A percentile compares a stretch with the other conserved stretches of the same genome.
phyloP scores from a whole-genome alignment of 208 protist genomes.

The Lotmaria passim region DNA sequence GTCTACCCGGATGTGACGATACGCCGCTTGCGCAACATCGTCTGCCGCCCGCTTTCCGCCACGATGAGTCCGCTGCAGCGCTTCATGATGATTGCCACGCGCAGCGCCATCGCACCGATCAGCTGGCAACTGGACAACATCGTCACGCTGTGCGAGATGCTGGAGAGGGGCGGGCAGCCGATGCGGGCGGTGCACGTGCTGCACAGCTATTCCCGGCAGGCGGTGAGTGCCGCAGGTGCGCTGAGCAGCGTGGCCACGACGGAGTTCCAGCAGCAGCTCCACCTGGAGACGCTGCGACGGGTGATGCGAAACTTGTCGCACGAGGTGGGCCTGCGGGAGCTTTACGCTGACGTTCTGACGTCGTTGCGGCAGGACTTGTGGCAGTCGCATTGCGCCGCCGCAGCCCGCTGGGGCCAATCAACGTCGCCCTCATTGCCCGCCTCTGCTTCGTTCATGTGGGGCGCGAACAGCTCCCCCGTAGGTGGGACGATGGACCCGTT shows the following conservation, averaged over 20 bases:
- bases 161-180: slow-evolving; percentile 71
- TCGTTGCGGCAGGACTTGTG: slow-evolving; percentile 46
- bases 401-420: slow-evolving; percentile 2
- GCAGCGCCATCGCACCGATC: slow-evolving; percentile 70
- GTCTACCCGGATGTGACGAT: slow-evolving; percentile 56
- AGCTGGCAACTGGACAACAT: slow-evolving; percentile 84
- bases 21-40: slow-evolving; percentile 79
- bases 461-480: neutral
- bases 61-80: slow-evolving; percentile 70
- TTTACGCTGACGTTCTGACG: slow-evolving; percentile 57
- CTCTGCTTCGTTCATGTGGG: slow-evolving; percentile 1
- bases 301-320: slow-evolving; percentile 55
- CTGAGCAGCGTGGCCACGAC: slow-evolving; percentile 24
- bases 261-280: slow-evolving; percentile 57
- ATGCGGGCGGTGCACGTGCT: slow-evolving; percentile 64
- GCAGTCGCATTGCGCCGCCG: slow-evolving; percentile 16
- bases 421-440: neutral
- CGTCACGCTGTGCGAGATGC: slow-evolving; percentile 66
- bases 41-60: slow-evolving; percentile 56
- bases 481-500: slow-evolving; percentile 1
- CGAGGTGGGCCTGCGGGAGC: slow-evolving; percentile 38
- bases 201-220: slow-evolving; percentile 49
- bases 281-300: slow-evolving; percentile 70
- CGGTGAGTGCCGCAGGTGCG: slow-evolving; percentile 25
- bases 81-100: slow-evolving; percentile 72